These are phyloP conservation scores for Buxus sempervirens DNA, from an alignment of 164 flowering plant genomes.

Conservation along the genomic window DNA sequence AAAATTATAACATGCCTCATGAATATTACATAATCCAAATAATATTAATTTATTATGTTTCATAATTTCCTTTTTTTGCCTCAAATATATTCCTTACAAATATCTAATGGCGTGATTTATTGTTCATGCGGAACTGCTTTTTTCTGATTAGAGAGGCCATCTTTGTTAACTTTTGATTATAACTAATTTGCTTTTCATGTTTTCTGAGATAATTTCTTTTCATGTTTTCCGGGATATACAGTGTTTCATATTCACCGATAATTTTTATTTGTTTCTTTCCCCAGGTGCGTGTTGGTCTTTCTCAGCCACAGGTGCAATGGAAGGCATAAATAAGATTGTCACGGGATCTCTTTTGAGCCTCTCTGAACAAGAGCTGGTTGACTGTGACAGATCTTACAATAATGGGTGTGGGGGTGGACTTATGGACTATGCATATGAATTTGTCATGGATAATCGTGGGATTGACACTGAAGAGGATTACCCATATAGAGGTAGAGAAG, in stretches of 20 bases:
- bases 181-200: not conserved
- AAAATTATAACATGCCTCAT: not conserved
- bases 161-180: not conserved
- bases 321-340: constrained; percentile 82
- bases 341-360: constrained; percentile 85
- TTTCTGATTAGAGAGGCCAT: not conserved
- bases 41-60: too few relatives aligned
- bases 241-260: not conserved
- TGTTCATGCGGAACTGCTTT: not conserved
- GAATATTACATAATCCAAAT: too few relatives aligned
- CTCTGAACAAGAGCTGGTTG: constrained; percentile 90
- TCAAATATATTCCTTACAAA: too few relatives aligned
- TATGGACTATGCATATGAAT: constrained; percentile 91
- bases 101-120: too few relatives aligned
- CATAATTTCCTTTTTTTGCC: too few relatives aligned
- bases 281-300: constrained; percentile 98
- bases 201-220: too few relatives aligned
- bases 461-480: constrained; percentile 94
- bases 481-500: constrained; percentile 54
- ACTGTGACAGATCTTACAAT: constrained; percentile 75
- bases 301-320: constrained; percentile 94
- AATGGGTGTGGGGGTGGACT: constrained; percentile 89
- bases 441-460: constrained; percentile 70
- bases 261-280: constrained; percentile 13
- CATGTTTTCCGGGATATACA: too few relatives aligned